Percentiles rank a stretch among this genome's conserved stretches.
Conservation (phyloP, 1,139 yeast species). For the Sugiyamaella grinbergsii region DNA sequence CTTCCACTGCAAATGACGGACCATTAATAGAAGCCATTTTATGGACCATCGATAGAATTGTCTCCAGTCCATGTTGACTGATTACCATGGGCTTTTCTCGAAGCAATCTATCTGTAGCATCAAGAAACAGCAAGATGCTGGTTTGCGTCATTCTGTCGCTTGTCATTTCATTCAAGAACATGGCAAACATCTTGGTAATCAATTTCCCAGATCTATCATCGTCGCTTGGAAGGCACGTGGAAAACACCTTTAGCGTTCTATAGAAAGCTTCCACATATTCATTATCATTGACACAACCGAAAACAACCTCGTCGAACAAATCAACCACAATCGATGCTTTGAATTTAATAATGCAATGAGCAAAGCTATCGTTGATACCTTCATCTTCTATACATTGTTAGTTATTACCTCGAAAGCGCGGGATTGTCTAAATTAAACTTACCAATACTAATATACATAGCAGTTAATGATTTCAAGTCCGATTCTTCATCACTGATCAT, state of each 20-base stretch:
- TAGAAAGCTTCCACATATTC: slow-evolving; percentile 1
- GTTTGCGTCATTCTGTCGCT: slow-evolving; percentile 6
- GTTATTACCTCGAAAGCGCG: neutral
- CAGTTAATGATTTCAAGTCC: slow-evolving; percentile 21
- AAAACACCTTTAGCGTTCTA: neutral
- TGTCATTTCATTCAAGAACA: slow-evolving; percentile 14
- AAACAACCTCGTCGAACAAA: neutral
- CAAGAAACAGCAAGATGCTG: slow-evolving; percentile 13
- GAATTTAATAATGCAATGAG: neutral
- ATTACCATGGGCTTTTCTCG: slow-evolving; percentile 59
- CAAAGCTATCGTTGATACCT: slow-evolving; percentile 8
- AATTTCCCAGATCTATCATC: slow-evolving; percentile 7
- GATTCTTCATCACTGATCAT: slow-evolving; percentile 6
- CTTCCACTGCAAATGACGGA: slow-evolving; percentile 20
- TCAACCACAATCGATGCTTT: slow-evolving; percentile 5
- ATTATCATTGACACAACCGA: neutral
- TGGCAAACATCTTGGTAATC: slow-evolving; percentile 8
- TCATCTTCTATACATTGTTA: slow-evolving; percentile 13
- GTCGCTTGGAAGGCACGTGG: slow-evolving; percentile 9
- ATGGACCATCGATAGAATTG: slow-evolving; percentile 47
- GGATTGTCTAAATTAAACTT: slow-evolving; percentile 2
- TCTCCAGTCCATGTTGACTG: slow-evolving; percentile 69
- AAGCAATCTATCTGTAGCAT: slow-evolving; percentile 46
- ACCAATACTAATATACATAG: slow-evolving; percentile 18
- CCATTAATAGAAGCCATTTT: slow-evolving; percentile 34